A percentile compares a stretch with the other conserved stretches of the same genome.
phyloP scores from a whole-genome alignment of 73 alveolate genomes.

The Paramecium bursaria region DNA sequence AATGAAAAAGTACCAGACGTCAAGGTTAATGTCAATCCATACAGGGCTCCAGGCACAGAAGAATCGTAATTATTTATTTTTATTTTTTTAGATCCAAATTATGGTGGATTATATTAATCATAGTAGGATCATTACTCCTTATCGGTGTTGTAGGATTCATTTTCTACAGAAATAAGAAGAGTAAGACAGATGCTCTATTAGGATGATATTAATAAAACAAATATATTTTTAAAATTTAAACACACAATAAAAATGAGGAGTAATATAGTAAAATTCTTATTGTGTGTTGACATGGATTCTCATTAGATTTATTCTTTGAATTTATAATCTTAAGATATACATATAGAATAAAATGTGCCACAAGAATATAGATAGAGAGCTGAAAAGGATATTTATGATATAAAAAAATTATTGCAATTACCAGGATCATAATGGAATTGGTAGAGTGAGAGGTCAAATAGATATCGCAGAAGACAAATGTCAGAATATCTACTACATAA shows the following conservation, averaged over 20 bases:
- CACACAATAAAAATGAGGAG: too few species aligned
- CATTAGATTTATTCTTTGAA: constrained; percentile 21
- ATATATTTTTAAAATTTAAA: too few species aligned
- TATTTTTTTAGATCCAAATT: constrained; percentile 4
- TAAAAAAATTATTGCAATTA: constrained; percentile 43
- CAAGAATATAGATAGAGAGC: constrained; percentile 48
- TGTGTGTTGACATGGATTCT: constrained; percentile 58
- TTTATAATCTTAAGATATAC: constrained; percentile 1
- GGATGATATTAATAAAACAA: too few species aligned
- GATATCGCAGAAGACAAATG: constrained; percentile 67
- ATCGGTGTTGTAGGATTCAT: constrained; percentile 3
- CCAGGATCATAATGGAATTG: constrained; percentile 53
- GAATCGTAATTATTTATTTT: too few species aligned
- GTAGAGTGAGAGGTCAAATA: constrained; percentile 15
- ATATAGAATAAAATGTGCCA: constrained; percentile 43
- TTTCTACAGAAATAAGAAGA: constrained; percentile 47
- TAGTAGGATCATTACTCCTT: neutral
- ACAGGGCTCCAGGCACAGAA: too few species aligned
- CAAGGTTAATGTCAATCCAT: too few species aligned
- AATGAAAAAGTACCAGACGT: too few species aligned
- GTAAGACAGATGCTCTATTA: constrained; percentile 18
- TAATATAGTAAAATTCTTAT: constrained; percentile 14
- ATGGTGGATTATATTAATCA: constrained; percentile 32
- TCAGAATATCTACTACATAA: constrained; percentile 66
- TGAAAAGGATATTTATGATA: constrained; percentile 46